phyloP scores from a whole-genome alignment of 805 yeast species.

The Wickerhamiella siamensis region DNA sequence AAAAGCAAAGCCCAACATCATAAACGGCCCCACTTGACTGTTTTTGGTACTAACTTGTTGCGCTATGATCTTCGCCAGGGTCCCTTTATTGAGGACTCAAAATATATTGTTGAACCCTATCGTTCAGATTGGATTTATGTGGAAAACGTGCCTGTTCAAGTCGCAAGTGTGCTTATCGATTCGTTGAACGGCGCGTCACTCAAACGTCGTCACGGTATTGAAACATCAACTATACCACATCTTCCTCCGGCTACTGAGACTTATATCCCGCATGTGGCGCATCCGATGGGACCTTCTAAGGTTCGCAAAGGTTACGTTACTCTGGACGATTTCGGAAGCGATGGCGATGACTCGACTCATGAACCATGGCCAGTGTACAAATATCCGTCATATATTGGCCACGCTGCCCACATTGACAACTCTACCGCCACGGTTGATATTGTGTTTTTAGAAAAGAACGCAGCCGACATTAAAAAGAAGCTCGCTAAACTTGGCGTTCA shows the following conservation, averaged over 20 bases:
- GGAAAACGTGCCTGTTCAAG: conserved; percentile 37
- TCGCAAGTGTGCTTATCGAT: conserved; percentile 41
- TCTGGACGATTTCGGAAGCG: conserved; percentile 62
- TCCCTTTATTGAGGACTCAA: conserved; percentile 63
- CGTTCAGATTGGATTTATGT: conserved; percentile 63
- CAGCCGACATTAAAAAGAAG: conserved; percentile 33
- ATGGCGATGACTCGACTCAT: conserved; percentile 73
- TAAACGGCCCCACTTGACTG: conserved; percentile 34
- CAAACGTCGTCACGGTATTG: neutral
- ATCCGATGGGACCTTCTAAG: neutral
- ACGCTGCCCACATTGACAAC: conserved; percentile 23
- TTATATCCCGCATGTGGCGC: neutral
- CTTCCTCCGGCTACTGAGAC: conserved; percentile 1
- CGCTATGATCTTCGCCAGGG: conserved; percentile 81
- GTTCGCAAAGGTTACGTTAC: conserved; percentile 52
- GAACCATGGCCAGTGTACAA: conserved; percentile 39
- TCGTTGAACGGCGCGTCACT: conserved; percentile 35
- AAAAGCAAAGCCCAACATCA: conserved; percentile 18
- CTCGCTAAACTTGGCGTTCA: conserved; percentile 20
- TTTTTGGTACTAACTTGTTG: conserved; percentile 77
- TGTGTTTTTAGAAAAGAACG: conserved; percentile 62
- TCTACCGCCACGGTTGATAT: conserved; percentile 26
- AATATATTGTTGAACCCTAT: conserved; percentile 76
- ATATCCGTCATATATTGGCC: conserved; percentile 66
- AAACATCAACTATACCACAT: conserved; percentile 3